Evolutionary conservation across 2,329 filamentous ascomycete genomes (phyloP).

Genomic region (Xylaria sp.): DNA sequence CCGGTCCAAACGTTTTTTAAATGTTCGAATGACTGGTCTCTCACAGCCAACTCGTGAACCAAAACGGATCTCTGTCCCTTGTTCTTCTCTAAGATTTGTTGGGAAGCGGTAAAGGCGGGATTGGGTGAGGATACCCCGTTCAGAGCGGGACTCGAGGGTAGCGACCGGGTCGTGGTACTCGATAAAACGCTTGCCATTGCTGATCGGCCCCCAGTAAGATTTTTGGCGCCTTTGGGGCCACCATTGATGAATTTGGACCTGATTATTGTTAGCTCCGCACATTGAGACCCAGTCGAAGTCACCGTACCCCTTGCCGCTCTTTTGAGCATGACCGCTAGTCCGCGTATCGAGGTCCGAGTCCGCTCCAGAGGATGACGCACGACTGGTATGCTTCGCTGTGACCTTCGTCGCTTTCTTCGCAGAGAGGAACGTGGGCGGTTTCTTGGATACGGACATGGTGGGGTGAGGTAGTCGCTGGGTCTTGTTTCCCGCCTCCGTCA

Average conservation of each 20-base stretch:
- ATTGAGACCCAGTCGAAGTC: conserved; percentile 11
- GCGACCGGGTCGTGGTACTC: conserved; percentile 49
- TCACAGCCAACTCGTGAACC: conserved; percentile 65
- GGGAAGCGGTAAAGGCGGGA: conserved; percentile 55
- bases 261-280: conserved; percentile 40
- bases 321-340: conserved; percentile 33
- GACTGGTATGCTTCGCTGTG: conserved; percentile 40
- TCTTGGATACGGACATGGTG: conserved; percentile 58
- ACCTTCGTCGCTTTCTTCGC: conserved; percentile 40
- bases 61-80: conserved; percentile 60
- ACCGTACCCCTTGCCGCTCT: conserved; percentile 52
- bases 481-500: conserved; percentile 53
- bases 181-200: conserved; percentile 52
- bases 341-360: conserved; percentile 45
- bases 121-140: conserved; percentile 61
- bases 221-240: conserved; percentile 37
- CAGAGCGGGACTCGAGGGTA: conserved; percentile 62
- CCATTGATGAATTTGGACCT: conserved; percentile 49
- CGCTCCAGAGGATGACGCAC: conserved; percentile 47
- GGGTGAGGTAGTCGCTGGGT: conserved; percentile 56
- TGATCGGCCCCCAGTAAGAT: conserved; percentile 42
- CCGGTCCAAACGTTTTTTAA: conserved; percentile 58
- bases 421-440: conserved; percentile 38
- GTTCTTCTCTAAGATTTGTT: conserved; percentile 57
- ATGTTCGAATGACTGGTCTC: conserved; percentile 56